These are phyloP conservation scores for Trichophaea hybrida DNA, from an alignment of 2,329 filamentous ascomycete genomes.

Conservation along the genomic window DNA sequence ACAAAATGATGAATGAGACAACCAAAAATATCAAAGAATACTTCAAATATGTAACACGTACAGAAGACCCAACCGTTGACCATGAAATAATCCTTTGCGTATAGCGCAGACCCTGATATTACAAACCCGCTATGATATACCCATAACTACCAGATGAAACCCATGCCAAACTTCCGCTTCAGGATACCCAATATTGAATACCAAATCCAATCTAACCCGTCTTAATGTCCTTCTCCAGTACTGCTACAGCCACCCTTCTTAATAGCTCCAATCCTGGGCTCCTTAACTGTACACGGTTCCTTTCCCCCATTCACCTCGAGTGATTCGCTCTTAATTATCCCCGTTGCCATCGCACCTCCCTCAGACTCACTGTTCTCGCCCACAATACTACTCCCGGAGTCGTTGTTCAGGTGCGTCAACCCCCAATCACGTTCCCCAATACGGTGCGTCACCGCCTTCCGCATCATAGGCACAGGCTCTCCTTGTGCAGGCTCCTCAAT, in stretches of 20 bases:
- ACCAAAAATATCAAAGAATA: too few relatives aligned
- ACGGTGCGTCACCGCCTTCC: not conserved
- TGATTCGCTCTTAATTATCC: not conserved
- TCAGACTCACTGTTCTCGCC: not conserved
- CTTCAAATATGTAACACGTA: too few relatives aligned
- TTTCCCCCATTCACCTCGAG: not conserved
- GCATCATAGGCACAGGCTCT: not conserved
- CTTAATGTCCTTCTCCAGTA: too few relatives aligned
- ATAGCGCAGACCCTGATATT: too few relatives aligned
- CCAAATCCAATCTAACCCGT: too few relatives aligned
- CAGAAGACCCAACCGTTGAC: too few relatives aligned
- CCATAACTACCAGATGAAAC: too few relatives aligned
- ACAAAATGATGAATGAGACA: too few relatives aligned
- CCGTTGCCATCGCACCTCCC: not conserved
- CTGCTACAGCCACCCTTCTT: not conserved
- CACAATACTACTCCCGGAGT: not conserved
- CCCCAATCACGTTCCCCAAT: not conserved
- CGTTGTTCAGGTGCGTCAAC: not conserved
- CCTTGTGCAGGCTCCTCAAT: slow-evolving; percentile 17
- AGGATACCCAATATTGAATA: too few relatives aligned
- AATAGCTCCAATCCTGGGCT: not conserved
- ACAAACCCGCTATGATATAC: too few relatives aligned
- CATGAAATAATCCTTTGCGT: too few relatives aligned
- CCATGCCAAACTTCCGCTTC: too few relatives aligned
- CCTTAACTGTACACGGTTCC: not conserved